Evolutionary conservation across 257 asterid genomes (phyloP).

Genomic region (Nicotiana obtusifolia): DNA sequence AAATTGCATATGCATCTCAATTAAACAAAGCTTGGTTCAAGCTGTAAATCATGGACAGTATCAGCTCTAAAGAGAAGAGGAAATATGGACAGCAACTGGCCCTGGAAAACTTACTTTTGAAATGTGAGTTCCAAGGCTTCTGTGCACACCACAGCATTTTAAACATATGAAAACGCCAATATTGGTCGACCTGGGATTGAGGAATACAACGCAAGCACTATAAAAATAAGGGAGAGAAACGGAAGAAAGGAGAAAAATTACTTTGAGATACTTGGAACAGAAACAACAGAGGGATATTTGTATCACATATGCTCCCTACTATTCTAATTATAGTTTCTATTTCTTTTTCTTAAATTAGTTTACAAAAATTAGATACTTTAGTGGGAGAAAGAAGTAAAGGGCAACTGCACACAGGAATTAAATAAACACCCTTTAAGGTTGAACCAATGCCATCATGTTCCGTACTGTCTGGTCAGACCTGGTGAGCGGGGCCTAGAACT

Average conservation of each 20-base stretch:
- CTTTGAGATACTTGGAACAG: neutral
- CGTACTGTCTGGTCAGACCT: neutral
- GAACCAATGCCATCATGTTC: neutral
- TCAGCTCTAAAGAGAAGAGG: slow-evolving; percentile 4
- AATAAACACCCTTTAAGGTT: neutral
- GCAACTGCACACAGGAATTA: neutral
- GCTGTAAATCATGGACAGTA: neutral
- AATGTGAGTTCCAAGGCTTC: slow-evolving; percentile 91
- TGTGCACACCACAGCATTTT: slow-evolving; percentile 94
- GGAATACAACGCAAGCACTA: slow-evolving; percentile 7
- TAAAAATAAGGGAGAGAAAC: neutral
- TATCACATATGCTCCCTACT: neutral
- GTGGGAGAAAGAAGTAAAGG: neutral
- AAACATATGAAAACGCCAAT: slow-evolving; percentile 96
- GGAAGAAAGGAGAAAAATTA: neutral
- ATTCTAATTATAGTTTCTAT: neutral
- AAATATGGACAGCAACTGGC: neutral
- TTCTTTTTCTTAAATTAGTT: neutral
- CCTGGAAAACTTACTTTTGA: slow-evolving; percentile 58
- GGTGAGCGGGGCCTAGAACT: neutral
- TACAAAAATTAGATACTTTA: neutral
- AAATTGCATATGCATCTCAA: neutral
- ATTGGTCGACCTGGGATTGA: slow-evolving; percentile 67
- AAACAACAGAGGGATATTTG: neutral
- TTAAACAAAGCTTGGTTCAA: neutral